A percentile compares a stretch with the other conserved stretches of the same genome.
These are phyloP conservation scores for Plasmodium gaboni DNA, from an alignment of 169 alveolate genomes.

Conservation along the genomic window DNA sequence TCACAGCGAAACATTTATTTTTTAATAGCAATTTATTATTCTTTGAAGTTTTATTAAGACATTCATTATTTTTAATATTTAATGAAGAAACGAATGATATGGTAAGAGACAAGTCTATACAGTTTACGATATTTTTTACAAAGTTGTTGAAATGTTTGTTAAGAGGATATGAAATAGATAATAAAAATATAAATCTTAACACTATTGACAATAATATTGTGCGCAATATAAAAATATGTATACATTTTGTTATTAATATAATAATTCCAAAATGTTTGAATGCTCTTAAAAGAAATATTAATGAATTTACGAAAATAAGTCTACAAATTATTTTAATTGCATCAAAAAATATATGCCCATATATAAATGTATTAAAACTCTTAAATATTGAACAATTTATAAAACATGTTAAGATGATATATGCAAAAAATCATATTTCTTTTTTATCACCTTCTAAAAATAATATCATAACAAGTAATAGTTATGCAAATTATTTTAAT, in stretches of 20 bases:
- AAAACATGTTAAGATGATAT: constrained; percentile 24
- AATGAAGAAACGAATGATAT: constrained; percentile 49
- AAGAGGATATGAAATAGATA: constrained; percentile 5
- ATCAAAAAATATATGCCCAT: constrained; percentile 50
- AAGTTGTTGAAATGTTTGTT: constrained; percentile 26
- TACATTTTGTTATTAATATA: constrained; percentile 59
- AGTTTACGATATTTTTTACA: constrained; percentile 42
- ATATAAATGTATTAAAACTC: constrained; percentile 13
- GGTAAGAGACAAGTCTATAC: constrained; percentile 60
- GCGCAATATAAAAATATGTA: constrained; percentile 34
- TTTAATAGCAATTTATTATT: constrained; percentile 34
- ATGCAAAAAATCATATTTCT: constrained; percentile 16
- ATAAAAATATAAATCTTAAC: background rate
- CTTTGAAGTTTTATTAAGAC: constrained; percentile 59
- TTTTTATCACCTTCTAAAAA: background rate
- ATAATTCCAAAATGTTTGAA: constrained; percentile 72
- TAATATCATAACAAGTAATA: background rate
- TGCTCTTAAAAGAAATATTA: constrained; percentile 51
- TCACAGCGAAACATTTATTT: constrained; percentile 21
- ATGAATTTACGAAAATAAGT: constrained; percentile 62
- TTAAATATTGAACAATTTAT: constrained; percentile 40
- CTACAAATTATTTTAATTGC: constrained; percentile 46
- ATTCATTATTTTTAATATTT: constrained; percentile 56
- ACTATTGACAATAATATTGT: background rate
- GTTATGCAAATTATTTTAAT: background rate